phyloP scores from a whole-genome alignment of 352 stramenopile genomes.

The Phytophthora hibernalis region DNA sequence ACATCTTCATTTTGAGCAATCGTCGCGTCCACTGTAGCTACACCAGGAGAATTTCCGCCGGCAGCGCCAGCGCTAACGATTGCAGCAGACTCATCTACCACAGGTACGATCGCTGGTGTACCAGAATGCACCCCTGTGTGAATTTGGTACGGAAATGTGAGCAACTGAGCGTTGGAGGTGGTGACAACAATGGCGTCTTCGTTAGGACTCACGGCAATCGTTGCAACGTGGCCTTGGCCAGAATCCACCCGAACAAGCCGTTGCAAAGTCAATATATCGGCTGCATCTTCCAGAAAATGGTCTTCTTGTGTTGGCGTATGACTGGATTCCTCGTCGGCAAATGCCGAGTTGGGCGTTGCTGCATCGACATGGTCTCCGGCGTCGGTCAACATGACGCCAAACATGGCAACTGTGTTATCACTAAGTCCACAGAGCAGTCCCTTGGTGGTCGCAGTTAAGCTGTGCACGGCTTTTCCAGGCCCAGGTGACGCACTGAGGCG shows the following conservation, averaged over 20 bases:
- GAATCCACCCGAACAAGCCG: conserved; percentile 69
- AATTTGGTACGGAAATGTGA: conserved; percentile 79
- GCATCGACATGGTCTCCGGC: conserved; percentile 35
- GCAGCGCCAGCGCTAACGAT: conserved; percentile 14
- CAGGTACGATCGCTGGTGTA: conserved; percentile 9
- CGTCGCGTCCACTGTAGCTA: conserved; percentile 1
- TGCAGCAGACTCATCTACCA: conserved; percentile 30
- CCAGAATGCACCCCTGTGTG: conserved; percentile 35
- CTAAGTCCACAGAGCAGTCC: conserved; percentile 82
- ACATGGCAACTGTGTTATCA: conserved; percentile 76
- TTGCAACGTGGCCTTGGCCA: conserved; percentile 45
- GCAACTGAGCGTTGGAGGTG: conserved; percentile 66
- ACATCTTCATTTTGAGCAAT: conserved; percentile 69
- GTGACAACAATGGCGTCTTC: conserved; percentile 78
- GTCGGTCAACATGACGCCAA: conserved; percentile 45
- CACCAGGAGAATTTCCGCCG: not conserved
- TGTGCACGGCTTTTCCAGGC: conserved; percentile 53
- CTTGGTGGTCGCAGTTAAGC: conserved; percentile 73
- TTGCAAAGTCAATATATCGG: conserved; percentile 61
- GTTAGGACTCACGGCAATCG: conserved; percentile 77
- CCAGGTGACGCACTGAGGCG: conserved; percentile 64
- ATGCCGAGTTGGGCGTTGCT: conserved; percentile 38
- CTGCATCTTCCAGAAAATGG: conserved; percentile 29
- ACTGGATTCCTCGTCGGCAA: conserved; percentile 18
- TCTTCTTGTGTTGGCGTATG: conserved; percentile 20